These are phyloP conservation scores for Botrytis paeoniae DNA, from an alignment of 2,329 filamentous ascomycete genomes.

Conservation along the genomic window DNA sequence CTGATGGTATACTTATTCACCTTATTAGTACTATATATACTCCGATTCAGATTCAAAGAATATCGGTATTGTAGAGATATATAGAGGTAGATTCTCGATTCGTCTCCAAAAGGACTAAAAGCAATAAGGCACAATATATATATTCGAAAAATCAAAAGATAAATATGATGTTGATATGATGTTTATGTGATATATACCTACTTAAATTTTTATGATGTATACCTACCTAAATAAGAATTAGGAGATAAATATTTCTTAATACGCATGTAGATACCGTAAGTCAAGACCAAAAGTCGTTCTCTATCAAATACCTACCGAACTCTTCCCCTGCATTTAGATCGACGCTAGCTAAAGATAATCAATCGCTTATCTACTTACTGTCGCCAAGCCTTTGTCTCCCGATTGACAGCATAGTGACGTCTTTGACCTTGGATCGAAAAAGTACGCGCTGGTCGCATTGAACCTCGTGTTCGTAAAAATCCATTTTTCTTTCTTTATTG, in stretches of 20 bases:
- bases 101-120: no score
- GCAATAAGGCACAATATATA: no score
- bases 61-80: no score
- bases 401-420: slow-evolving; percentile 2
- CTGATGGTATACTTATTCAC: no score
- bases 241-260: not conserved
- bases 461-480: not conserved
- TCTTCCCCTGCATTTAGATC: not conserved
- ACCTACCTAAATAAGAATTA: not conserved
- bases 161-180: no score
- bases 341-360: not conserved
- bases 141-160: no score
- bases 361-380: not conserved
- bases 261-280: not conserved
- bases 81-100: no score
- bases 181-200: no score
- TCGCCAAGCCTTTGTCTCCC: not conserved
- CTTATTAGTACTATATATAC: no score
- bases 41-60: no score
- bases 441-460: not conserved
- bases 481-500: not conserved
- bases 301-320: not conserved
- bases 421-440: slow-evolving; percentile 3
- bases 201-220: no score
- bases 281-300: not conserved